phyloP scores from a whole-genome alignment of 2,329 filamentous ascomycete species.

The Fusarium albosuccineum region DNA sequence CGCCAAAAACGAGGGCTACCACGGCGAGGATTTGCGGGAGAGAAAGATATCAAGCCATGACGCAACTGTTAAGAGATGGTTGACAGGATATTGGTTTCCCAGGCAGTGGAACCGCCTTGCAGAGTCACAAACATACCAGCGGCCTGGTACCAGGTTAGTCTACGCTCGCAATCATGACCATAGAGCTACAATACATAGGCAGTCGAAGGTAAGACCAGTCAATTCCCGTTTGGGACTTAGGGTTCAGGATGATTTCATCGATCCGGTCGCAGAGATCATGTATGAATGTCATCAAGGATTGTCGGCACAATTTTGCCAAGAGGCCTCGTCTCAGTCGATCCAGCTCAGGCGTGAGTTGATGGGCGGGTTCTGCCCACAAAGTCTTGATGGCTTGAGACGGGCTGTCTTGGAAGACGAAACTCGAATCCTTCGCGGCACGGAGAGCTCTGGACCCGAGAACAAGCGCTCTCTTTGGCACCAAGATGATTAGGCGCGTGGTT shows the following conservation, averaged over 20 bases:
- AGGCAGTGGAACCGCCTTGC: conserved; percentile 10
- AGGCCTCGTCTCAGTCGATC: background rate
- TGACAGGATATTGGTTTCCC: conserved; percentile 8
- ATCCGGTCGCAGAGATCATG: background rate
- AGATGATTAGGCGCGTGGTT: conserved; percentile 1
- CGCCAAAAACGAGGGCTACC: background rate
- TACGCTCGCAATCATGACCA: conserved; percentile 6
- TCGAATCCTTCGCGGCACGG: conserved; percentile 10
- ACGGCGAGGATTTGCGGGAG: background rate
- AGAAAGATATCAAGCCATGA: conserved; percentile 1
- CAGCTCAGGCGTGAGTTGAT: background rate
- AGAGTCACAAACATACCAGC: conserved; percentile 28
- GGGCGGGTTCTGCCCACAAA: too few relatives aligned
- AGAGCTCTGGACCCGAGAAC: conserved; percentile 7
- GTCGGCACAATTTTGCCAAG: conserved; percentile 4
- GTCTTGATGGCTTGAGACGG: conserved; percentile 6
- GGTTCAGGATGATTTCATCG: conserved; percentile 32
- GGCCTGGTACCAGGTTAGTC: background rate
- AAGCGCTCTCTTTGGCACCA: background rate
- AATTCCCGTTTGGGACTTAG: conserved; percentile 20
- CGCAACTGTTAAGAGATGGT: conserved; percentile 1
- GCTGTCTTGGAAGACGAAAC: conserved; percentile 18
- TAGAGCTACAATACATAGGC: background rate
- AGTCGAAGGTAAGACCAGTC: conserved; percentile 8
- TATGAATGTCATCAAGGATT: background rate